Evolutionary conservation across 345 rosid species (phyloP), one percentile per base, ranked within the genome.

Genomic region (Sisymbrium irio): DNA sequence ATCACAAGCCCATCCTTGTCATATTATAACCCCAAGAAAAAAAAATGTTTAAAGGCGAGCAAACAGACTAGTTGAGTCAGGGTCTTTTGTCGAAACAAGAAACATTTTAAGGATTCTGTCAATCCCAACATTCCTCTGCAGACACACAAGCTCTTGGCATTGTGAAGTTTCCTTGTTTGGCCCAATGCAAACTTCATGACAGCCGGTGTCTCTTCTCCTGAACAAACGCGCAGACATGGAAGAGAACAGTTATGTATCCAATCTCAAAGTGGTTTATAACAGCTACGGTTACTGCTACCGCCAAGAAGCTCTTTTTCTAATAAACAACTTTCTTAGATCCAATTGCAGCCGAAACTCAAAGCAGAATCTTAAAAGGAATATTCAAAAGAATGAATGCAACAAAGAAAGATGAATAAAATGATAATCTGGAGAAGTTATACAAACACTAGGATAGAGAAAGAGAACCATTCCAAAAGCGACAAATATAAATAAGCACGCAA

Each of bases 401-500:
- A 76, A 70, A 46, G 12, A 50, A 64, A 56, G 58, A 72, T 61
- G 67, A 69, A 78, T 72, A 54, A n/a, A n/a, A 39, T 60, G 53
- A 77, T 28, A 67, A 71, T 62, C 77, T 74, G 72, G 37, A 73
- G 36, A 36, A 75, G 50, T 74, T 62, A 81, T 67, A 77, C 75
- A 86, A 80, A 80, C 81, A 83, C 89, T 87, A 84, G 10, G 17
- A 71, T 51, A 75, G 77, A 78, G 22, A 82, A 77, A 44, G n/a
- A 61, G 67, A 83, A 69, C 65, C 69, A 57, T 56, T 84, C 68
- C 71, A 80, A 55, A 32, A 80, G 72, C 80, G 59, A 76, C 81
- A 71, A 84, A 84, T 79, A 87, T 76, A 86, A 62, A 84, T 80
- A 84, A 83, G 86, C 95, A 88, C 70, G 75, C 86, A 83, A 85